These are phyloP conservation scores for Metschnikowia picachoensis DNA, from an alignment of 805 yeast species.

Conservation along the genomic window DNA sequence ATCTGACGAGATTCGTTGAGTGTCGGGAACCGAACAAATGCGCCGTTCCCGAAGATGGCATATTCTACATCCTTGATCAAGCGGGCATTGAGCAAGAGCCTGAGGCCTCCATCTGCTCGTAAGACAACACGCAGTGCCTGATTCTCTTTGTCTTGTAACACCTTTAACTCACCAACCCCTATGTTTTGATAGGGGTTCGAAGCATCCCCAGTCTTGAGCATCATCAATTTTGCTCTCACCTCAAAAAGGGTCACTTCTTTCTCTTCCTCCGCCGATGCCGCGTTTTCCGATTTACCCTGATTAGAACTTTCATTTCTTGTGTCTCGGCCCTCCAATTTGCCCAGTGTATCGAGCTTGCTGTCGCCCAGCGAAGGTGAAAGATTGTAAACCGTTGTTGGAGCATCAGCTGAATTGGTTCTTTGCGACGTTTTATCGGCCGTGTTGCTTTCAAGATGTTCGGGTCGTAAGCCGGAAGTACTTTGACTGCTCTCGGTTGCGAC, in stretches of 20 bases:
- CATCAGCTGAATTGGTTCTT: not conserved
- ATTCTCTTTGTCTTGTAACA: slow-evolving; percentile 58
- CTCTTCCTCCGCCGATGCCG: slow-evolving; percentile 76
- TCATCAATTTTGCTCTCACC: slow-evolving; percentile 68
- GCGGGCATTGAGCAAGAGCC: slow-evolving; percentile 69
- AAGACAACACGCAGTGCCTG: slow-evolving; percentile 67
- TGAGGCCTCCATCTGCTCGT: slow-evolving; percentile 85
- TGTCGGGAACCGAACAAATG: slow-evolving; percentile 63
- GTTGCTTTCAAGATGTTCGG: no score
- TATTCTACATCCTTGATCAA: slow-evolving; percentile 58
- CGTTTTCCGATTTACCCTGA: not conserved
- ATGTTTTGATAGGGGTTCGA: slow-evolving; percentile 49
- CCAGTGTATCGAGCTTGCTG: no score
- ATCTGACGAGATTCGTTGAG: slow-evolving; percentile 46
- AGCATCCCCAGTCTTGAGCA: slow-evolving; percentile 50
- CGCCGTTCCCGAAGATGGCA: slow-evolving; percentile 59
- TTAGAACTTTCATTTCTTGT: no score
- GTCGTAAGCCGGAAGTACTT: no score
- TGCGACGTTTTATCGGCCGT: no score
- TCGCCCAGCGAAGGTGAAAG: no score
- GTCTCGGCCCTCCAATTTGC: no score
- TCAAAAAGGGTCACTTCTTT: slow-evolving; percentile 61
- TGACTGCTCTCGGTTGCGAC: not conserved
- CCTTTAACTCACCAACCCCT: slow-evolving; percentile 82
- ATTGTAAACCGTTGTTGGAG: not conserved